Percentiles rank a stretch among this genome's conserved stretches.
Conservation (phyloP, 805 yeast species). For the Candida corydali region DNA sequence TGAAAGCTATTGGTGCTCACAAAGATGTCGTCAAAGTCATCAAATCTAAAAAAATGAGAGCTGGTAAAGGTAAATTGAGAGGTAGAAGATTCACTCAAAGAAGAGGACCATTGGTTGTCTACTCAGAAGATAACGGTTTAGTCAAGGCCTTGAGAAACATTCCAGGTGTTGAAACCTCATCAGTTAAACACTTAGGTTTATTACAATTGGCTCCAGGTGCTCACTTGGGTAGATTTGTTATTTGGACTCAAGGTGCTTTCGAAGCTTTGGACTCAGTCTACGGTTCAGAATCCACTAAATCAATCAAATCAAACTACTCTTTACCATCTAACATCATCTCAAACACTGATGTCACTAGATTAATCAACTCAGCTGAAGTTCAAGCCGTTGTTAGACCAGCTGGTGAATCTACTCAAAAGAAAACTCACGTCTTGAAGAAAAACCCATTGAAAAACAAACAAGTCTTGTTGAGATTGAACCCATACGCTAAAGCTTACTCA, state of each 20-base stretch:
- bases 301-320: conserved; percentile 83
- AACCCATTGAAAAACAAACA: conserved; percentile 97
- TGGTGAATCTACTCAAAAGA: conserved; percentile 90
- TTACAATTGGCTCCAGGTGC: conserved; percentile 99
- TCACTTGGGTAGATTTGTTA: conserved; percentile 98
- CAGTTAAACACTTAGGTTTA: conserved; percentile 88
- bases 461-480: conserved; percentile 97
- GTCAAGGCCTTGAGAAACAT: conserved; percentile 99
- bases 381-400: conserved; percentile 97
- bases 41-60: conserved; percentile 98
- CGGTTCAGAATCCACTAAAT: conserved; percentile 86
- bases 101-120: conserved; percentile 99
- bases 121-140: conserved; percentile 95
- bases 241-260: conserved; percentile 99
- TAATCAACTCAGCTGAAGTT: conserved; percentile 98
- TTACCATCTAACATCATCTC: conserved; percentile 93
- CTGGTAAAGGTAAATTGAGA: conserved; percentile 99
- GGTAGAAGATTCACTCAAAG: conserved; percentile 99
- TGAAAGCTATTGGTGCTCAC: conserved; percentile 99
- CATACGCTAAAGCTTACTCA: conserved; percentile 96
- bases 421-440: conserved; percentile 95
- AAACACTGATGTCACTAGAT: conserved; percentile 93
- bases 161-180: conserved; percentile 98
- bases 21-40: conserved; percentile 96
- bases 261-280: conserved; percentile 94